Base-by-base conservation (phyloP, 306 rosid genomes). In the Vigna angularis region DNA sequence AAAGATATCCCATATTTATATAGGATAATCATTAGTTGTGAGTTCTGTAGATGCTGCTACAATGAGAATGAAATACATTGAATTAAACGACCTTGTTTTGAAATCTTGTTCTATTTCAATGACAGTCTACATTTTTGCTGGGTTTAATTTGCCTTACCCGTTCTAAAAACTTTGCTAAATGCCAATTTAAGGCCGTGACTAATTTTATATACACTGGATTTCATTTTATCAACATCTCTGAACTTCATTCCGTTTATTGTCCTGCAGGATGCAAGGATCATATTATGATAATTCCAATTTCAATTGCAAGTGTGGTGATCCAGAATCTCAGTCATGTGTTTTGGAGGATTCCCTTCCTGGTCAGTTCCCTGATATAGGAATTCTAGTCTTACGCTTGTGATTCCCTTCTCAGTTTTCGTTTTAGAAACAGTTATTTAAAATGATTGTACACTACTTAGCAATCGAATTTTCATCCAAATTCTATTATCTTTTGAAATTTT, bases 261-360 rank as follows among this genome's bases (percentile, higher is more conserved):
- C 68, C 14, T 84, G 74, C 91, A 96, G 99, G 78, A 70, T 71
- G 62, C 88, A 87, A 2, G 98, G 91, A 80, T 78, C 93, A 36
- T 82, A 87, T 71, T 84, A 82, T 53, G 83, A 79, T 56, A 86
- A 75, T 70, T 67, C 85, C 63, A 83, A 72, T 83, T 77, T 82
- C 45, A 73, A 9, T 40, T 91, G 94, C 63, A 90, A 81, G 56
- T 91, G 97, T 77, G 91, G 94, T 61, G 93, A 86, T 74, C 79
- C 90, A 14, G 93, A 96, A 84, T 85, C 94, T 18, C 82, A 73
- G 77, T 80, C 89, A n/a, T 82, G 85, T 56, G 20, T 52, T 62
- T 57, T 67, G 58, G 93, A 90, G 74, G 94, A 91, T 59, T 71
- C 86, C 63, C 88, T 83, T 78, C 90, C 94, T 45, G 94, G 99